Conservation (phyloP, 805 yeast species). For the Diddensiella santjacobensis region DNA sequence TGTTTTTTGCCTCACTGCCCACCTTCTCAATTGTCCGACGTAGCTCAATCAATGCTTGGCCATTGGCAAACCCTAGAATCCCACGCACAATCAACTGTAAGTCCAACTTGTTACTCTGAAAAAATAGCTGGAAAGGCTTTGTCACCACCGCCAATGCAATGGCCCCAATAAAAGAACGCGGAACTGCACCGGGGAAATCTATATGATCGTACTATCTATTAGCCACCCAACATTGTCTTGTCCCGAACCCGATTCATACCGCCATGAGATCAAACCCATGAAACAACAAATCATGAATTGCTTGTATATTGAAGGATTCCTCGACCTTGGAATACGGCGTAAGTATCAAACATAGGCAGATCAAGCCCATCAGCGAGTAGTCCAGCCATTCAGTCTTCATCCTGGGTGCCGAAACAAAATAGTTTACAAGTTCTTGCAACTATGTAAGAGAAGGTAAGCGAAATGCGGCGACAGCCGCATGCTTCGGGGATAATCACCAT, state of each 20-base stretch:
- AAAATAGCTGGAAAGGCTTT: slow-evolving; percentile 31
- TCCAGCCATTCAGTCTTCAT: slow-evolving; percentile 31
- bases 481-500: no score
- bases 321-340: slow-evolving; percentile 91
- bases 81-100: slow-evolving; percentile 56
- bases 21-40: slow-evolving; percentile 38
- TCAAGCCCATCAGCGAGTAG: slow-evolving; percentile 42
- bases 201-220: slow-evolving; percentile 61
- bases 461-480: no score
- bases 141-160: slow-evolving; percentile 47
- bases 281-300: slow-evolving; percentile 72
- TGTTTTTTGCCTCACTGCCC: background rate
- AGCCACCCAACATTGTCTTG: background rate
- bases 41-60: slow-evolving; percentile 47
- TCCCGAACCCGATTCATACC: slow-evolving; percentile 5
- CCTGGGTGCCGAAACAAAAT: no score
- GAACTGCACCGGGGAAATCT: slow-evolving; percentile 83
- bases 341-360: slow-evolving; percentile 47
- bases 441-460: no score
- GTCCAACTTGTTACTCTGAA: slow-evolving; percentile 40
- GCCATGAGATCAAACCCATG: slow-evolving; percentile 48
- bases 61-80: slow-evolving; percentile 61
- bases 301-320: slow-evolving; percentile 89
- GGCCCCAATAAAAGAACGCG: slow-evolving; percentile 78
- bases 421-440: no score